These are phyloP conservation scores for Candida fluviatilis DNA, from an alignment of 805 yeast species.

Conservation along the genomic window DNA sequence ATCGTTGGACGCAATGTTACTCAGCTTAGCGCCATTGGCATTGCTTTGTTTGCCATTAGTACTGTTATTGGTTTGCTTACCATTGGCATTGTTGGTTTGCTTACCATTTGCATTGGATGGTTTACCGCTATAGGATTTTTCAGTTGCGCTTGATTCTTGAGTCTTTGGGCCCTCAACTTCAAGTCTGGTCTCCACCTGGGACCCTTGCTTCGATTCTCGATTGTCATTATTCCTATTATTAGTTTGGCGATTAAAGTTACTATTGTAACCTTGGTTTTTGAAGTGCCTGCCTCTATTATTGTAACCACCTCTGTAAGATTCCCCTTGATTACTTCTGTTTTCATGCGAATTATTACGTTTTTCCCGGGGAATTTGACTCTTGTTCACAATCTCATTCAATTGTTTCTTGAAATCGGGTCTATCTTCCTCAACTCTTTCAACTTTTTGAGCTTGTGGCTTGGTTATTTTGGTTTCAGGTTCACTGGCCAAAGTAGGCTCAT, in stretches of 20 bases:
- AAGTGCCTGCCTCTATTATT: conserved; percentile 1
- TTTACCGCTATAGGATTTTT: too few relatives aligned
- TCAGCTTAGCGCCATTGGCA: neutral
- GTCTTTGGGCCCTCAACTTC: neutral
- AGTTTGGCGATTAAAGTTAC: neutral
- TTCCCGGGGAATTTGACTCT: conserved; percentile 13
- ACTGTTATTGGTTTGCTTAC: too few relatives aligned
- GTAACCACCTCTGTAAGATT: neutral
- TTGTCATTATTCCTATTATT: neutral
- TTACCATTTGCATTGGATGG: too few relatives aligned
- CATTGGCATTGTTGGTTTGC: too few relatives aligned
- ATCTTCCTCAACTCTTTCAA: conserved; percentile 13
- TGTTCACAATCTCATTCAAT: conserved; percentile 23
- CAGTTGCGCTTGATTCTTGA: neutral
- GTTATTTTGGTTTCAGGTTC: neutral
- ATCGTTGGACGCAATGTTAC: neutral
- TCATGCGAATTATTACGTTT: conserved; percentile 7
- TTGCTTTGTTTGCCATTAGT: too few relatives aligned
- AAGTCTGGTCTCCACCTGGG: too few relatives aligned
- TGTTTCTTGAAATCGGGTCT: conserved; percentile 32
- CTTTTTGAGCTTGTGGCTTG: neutral
- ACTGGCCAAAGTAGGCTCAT: neutral
- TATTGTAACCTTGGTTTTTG: conserved; percentile 1
- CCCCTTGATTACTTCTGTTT: neutral
- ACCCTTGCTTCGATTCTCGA: neutral